phyloP scores from a whole-genome alignment of 306 rosid genomes.

The Dalbergia cultrata region DNA sequence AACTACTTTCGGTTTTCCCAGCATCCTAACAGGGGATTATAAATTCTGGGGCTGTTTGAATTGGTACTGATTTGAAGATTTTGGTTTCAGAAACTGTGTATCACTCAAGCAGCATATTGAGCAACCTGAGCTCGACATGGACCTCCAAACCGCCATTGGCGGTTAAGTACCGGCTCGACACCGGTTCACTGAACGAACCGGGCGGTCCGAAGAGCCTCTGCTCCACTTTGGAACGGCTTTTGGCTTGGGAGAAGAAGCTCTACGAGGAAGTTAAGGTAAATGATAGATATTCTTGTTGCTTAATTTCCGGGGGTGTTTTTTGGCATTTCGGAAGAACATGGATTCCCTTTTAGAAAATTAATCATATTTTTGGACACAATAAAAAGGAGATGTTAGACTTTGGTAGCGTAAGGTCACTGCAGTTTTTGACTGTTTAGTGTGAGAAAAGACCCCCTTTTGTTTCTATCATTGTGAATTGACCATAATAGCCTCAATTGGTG shows the following conservation, averaged over 20 bases:
- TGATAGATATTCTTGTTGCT: background rate
- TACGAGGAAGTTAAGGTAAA: constrained; percentile 89
- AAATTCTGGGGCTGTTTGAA: constrained; percentile 5
- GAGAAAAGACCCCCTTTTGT: constrained; percentile 16
- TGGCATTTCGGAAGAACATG: background rate
- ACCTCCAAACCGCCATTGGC: constrained; percentile 94
- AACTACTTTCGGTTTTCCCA: constrained; percentile 31
- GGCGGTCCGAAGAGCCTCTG: constrained; percentile 86
- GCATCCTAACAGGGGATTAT: constrained; percentile 19
- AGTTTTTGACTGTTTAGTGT: constrained; percentile 54
- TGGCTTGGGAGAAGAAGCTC: constrained; percentile 99
- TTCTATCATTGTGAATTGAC: constrained; percentile 43
- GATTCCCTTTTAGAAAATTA: constrained; percentile 14
- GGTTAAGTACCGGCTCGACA: constrained; percentile 84
- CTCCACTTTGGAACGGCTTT: constrained; percentile 84
- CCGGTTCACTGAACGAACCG: constrained; percentile 65
- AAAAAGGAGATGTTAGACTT: constrained; percentile 44
- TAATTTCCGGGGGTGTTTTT: background rate
- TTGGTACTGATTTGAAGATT: constrained; percentile 13
- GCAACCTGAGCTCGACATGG: constrained; percentile 97
- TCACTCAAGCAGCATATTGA: constrained; percentile 87
- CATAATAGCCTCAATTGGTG: constrained; percentile 46
- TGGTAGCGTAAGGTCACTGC: constrained; percentile 63
- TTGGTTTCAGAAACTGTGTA: constrained; percentile 87
- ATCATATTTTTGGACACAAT: constrained; percentile 43